These are phyloP conservation scores for Adansonia grandidieri DNA, from an alignment of 441 rosid species.

Conservation along the genomic window DNA sequence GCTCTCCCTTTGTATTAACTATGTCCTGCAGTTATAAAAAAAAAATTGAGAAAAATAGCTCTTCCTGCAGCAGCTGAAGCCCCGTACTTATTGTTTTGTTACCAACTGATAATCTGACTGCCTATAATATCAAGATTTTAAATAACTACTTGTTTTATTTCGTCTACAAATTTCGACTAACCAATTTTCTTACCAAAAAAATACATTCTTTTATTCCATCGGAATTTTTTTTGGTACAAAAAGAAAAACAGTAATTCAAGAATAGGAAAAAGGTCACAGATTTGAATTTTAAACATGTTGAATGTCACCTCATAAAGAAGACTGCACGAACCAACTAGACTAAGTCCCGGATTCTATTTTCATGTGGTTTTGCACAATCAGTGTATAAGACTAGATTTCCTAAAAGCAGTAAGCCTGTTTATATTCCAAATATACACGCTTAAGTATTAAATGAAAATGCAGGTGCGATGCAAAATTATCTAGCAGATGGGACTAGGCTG, in stretches of 20 bases:
- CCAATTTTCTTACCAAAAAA: not conserved
- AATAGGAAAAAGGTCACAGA: not conserved
- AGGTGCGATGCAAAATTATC: conserved; percentile 36
- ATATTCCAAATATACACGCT: conserved; percentile 15
- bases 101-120: not conserved
- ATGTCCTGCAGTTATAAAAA: not conserved
- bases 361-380: not conserved
- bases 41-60: not conserved
- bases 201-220: not conserved
- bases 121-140: not conserved
- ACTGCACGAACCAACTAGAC: not conserved
- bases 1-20: not conserved
- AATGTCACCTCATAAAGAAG: too few relatives aligned
- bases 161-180: not conserved
- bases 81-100: not conserved
- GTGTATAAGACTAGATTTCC: not conserved
- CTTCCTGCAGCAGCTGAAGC: not conserved
- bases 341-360: not conserved
- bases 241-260: not conserved
- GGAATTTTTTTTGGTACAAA: not conserved
- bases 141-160: not conserved
- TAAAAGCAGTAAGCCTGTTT: conserved; percentile 10
- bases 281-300: too few relatives aligned
- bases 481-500: conserved; percentile 71
- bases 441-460: not conserved